Evolutionary conservation across 2,329 filamentous ascomycete species (phyloP).

Genomic region (Aspergillus fructus): DNA sequence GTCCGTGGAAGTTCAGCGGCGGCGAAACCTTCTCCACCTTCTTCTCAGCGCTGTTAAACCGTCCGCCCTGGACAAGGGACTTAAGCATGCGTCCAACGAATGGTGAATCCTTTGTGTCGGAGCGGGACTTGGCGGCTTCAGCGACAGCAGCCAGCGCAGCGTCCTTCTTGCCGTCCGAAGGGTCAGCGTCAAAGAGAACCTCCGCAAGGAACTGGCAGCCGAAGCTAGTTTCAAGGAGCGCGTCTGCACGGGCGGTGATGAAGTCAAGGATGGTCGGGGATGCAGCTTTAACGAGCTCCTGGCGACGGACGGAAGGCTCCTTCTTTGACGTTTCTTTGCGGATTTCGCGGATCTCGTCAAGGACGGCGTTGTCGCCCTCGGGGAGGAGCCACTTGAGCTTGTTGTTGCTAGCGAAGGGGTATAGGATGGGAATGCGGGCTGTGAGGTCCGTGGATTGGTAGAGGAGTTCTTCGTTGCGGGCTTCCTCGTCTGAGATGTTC

Average conservation of each 20-base stretch:
- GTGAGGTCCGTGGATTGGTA: slow-evolving; percentile 45
- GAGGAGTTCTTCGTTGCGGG: slow-evolving; percentile 46
- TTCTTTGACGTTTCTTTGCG: slow-evolving; percentile 90
- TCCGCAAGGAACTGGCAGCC: slow-evolving; percentile 86
- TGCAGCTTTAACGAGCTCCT: slow-evolving; percentile 72
- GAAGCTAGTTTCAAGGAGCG: slow-evolving; percentile 72
- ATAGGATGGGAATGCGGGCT: slow-evolving; percentile 68
- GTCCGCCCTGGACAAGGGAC: slow-evolving; percentile 83
- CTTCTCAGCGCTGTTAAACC: slow-evolving; percentile 74
- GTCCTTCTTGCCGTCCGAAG: slow-evolving; percentile 54
- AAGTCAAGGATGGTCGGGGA: slow-evolving; percentile 74
- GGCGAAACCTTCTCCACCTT: slow-evolving; percentile 70
- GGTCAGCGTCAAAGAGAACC: slow-evolving; percentile 71
- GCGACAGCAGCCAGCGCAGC: slow-evolving; percentile 69
- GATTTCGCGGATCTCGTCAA: slow-evolving; percentile 76
- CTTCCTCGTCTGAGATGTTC: slow-evolving; percentile 41
- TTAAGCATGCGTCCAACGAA: slow-evolving; percentile 82
- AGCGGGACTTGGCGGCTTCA: slow-evolving; percentile 41
- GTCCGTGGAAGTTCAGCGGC: slow-evolving; percentile 73
- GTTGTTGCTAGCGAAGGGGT: slow-evolving; percentile 68
- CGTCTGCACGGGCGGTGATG: slow-evolving; percentile 65
- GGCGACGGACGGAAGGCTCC: slow-evolving; percentile 70
- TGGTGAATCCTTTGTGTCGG: slow-evolving; percentile 60
- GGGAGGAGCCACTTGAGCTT: slow-evolving; percentile 63
- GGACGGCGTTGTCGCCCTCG: slow-evolving; percentile 64